Percentiles rank a stretch among this genome's conserved stretches.
Conservation (phyloP, 768 basidiomycete genomes). For the Mrakia blollopis region DNA sequence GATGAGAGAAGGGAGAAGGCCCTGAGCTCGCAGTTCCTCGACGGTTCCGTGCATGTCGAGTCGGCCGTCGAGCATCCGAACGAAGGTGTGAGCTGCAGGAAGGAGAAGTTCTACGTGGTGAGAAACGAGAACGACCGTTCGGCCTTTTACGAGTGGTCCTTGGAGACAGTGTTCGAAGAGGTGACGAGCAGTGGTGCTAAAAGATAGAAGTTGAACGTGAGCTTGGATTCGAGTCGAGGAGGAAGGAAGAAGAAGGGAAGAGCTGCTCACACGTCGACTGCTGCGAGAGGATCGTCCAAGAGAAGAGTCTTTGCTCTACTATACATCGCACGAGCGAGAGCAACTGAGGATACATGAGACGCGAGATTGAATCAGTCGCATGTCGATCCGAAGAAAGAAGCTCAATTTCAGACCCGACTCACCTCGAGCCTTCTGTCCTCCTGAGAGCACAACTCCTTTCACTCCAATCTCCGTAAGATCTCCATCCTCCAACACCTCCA, state of each 20-base stretch:
- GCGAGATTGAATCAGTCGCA: no score
- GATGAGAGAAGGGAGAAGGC: constrained; percentile 60
- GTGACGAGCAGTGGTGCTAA: constrained; percentile 13
- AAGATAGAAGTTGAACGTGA: background rate
- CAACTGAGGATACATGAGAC: constrained; percentile 47
- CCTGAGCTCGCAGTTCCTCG: constrained; percentile 57
- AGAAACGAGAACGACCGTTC: constrained; percentile 56
- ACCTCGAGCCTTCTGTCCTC: constrained; percentile 57
- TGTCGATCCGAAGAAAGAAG: no score
- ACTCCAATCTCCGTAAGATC: constrained; percentile 36
- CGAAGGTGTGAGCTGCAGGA: constrained; percentile 64
- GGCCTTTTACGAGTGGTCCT: constrained; percentile 42
- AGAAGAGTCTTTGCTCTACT: constrained; percentile 58
- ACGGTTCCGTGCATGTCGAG: constrained; percentile 69
- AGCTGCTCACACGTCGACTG: constrained; percentile 48
- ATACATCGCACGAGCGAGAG: constrained; percentile 76
- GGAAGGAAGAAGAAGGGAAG: no score
- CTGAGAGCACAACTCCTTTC: background rate
- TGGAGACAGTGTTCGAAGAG: constrained; percentile 37
- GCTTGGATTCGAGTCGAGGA: no score
- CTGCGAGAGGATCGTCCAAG: constrained; percentile 73
- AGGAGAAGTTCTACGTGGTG: constrained; percentile 80
- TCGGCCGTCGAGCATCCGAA: constrained; percentile 74
- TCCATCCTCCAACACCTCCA: constrained; percentile 35
- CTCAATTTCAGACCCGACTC: no score